Evolutionary conservation across 164 flowering plant genomes (phyloP).

Genomic region (Litsea cubeba): DNA sequence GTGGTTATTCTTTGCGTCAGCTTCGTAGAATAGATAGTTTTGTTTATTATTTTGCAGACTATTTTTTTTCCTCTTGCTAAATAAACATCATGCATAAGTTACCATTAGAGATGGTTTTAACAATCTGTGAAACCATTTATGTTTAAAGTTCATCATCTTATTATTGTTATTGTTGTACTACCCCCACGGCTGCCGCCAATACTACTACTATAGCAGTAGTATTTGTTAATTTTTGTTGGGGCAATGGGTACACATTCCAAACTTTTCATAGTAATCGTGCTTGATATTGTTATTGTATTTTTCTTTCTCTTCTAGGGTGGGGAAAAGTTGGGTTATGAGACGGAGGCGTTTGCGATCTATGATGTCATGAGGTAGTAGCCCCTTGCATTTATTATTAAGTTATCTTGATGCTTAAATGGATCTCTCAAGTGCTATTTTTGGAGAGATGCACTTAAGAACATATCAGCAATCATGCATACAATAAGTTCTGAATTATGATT

Average conservation of each 20-base stretch:
- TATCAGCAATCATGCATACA: not conserved
- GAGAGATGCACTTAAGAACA: not conserved
- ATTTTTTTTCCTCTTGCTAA: no score
- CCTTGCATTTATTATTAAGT: no score
- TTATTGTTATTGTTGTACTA: no score
- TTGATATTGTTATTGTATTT: conserved; percentile 6
- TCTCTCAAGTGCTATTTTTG: no score
- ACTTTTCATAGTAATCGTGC: not conserved
- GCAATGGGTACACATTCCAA: not conserved
- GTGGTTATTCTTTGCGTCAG: no score
- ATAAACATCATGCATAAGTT: no score
- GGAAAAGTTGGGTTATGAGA: conserved; percentile 81
- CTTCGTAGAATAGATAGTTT: no score
- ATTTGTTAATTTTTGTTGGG: not conserved
- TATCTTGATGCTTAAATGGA: not conserved
- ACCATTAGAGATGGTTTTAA: not conserved
- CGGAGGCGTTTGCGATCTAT: conserved; percentile 86
- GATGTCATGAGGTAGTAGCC: conserved; percentile 74
- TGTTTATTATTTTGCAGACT: no score
- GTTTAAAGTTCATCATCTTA: no score
- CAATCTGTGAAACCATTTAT: not conserved
- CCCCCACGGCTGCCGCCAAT: not conserved
- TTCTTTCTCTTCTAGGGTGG: conserved; percentile 50
- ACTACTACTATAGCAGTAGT: not conserved
- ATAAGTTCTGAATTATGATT: no score